Percentiles rank a stretch among this genome's conserved stretches.
phyloP scores from a whole-genome alignment of 1,139 yeast genomes.

The Scheffersomyces quercinus region DNA sequence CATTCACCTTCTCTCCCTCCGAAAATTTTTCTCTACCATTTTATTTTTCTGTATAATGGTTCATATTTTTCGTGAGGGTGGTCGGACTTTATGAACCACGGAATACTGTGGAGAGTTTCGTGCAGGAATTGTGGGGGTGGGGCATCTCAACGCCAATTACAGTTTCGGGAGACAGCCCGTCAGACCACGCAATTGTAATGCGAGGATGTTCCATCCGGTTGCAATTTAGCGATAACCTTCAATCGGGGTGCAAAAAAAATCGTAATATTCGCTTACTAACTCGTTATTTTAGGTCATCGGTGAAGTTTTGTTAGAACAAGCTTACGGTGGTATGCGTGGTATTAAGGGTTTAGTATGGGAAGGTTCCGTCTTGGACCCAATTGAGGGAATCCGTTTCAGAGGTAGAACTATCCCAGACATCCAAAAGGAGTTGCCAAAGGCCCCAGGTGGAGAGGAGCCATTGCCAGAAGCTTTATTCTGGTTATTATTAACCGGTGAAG shows the following conservation, averaged over 20 bases:
- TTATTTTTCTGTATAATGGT: too few relatives aligned
- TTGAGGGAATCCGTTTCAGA: conserved; percentile 98
- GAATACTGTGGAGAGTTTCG: too few relatives aligned
- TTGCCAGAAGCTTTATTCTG: conserved; percentile 92
- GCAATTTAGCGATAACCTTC: too few relatives aligned
- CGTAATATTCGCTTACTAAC: conserved; percentile 12
- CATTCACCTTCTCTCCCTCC: too few relatives aligned
- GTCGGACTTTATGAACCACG: too few relatives aligned
- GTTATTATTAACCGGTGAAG: conserved; percentile 88
- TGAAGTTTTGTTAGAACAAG: conserved; percentile 92
- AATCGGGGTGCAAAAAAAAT: not conserved
- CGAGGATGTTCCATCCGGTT: too few relatives aligned
- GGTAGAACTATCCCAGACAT: conserved; percentile 97
- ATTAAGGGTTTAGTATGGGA: conserved; percentile 98
- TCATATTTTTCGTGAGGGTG: too few relatives aligned
- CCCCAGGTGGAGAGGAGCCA: conserved; percentile 82
- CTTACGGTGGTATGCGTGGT: conserved; percentile 99
- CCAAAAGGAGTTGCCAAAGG: conserved; percentile 90
- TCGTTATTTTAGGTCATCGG: conserved; percentile 58
- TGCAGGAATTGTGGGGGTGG: conserved; percentile 9
- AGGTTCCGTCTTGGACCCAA: conserved; percentile 97
- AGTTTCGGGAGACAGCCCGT: too few relatives aligned
- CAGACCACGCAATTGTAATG: too few relatives aligned
- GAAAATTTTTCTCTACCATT: too few relatives aligned
- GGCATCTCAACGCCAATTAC: conserved; percentile 1